Evolutionary conservation across 2,329 filamentous ascomycete species (phyloP).

Genomic region (Xylariaceae sp.): DNA sequence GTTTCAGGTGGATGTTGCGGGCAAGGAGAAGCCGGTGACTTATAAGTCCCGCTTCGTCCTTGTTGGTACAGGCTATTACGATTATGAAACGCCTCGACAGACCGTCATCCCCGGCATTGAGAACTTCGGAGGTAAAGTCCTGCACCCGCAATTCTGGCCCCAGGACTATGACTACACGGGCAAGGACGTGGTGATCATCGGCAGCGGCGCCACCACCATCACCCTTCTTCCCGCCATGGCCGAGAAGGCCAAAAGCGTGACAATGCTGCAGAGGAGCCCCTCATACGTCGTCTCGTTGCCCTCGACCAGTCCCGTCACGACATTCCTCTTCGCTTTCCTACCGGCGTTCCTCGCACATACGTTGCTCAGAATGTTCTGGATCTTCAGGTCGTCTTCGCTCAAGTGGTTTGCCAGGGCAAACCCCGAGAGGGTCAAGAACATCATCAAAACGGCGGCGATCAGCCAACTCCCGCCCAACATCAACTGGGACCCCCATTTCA

Average conservation of each 20-base stretch:
- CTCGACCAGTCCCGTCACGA: conserved; percentile 35
- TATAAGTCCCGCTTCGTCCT: conserved; percentile 51
- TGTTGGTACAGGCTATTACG: conserved; percentile 63
- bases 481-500: conserved; percentile 58
- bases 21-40: conserved; percentile 26
- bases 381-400: conserved; percentile 37
- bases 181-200: conserved; percentile 68
- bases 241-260: conserved; percentile 58
- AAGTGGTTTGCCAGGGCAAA: conserved; percentile 42
- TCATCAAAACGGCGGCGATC: conserved; percentile 43
- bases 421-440: conserved; percentile 42
- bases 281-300: conserved; percentile 59
- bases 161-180: conserved; percentile 57
- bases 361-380: conserved; percentile 42
- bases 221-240: conserved; percentile 68
- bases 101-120: conserved; percentile 61
- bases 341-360: conserved; percentile 20
- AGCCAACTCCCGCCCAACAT: conserved; percentile 49
- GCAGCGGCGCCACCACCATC: conserved; percentile 72
- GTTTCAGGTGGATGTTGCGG: conserved; percentile 38
- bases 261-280: conserved; percentile 76
- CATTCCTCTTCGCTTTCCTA: conserved; percentile 12
- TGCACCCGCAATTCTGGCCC: conserved; percentile 70
- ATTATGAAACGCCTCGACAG: conserved; percentile 59
- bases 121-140: conserved; percentile 51